Evolutionary conservation across 148 eudicot species (phyloP).

Genomic region (Heliamphora exappendiculata): DNA sequence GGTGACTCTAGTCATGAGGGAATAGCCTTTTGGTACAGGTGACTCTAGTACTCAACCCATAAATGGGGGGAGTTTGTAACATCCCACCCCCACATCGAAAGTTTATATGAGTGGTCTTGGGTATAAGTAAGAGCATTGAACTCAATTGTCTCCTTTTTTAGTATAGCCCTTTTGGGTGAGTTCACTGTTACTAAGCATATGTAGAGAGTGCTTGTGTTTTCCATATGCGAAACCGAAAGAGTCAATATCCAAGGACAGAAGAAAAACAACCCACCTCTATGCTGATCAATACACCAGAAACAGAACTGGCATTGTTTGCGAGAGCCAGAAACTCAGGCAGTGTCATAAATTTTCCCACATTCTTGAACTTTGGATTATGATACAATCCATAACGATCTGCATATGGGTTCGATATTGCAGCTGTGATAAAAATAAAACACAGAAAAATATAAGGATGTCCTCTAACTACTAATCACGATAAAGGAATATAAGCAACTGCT

Average conservation of each 20-base stretch:
- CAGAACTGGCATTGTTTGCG: constrained; percentile 47
- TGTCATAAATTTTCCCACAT: constrained; percentile 36
- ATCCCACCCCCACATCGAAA: too few relatives aligned
- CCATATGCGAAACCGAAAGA: neutral
- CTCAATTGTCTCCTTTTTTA: too few relatives aligned
- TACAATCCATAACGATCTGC: constrained; percentile 14
- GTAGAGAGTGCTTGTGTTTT: neutral
- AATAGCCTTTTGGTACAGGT: too few relatives aligned
- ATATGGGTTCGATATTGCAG: constrained; percentile 49
- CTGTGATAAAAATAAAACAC: constrained; percentile 39
- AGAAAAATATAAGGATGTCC: neutral
- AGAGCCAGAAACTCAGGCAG: constrained; percentile 45
- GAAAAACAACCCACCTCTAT: constrained; percentile 60
- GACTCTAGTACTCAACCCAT: too few relatives aligned
- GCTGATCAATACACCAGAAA: constrained; percentile 64
- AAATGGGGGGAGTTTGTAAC: too few relatives aligned
- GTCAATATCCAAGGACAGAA: neutral
- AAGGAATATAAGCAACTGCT: neutral
- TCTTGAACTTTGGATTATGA: constrained; percentile 45
- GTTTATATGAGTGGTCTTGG: too few relatives aligned
- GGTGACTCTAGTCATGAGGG: too few relatives aligned
- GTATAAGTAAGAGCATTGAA: too few relatives aligned
- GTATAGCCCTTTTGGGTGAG: too few relatives aligned
- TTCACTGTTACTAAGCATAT: too few relatives aligned
- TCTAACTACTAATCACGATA: neutral